Evolutionary conservation across 306 rosid species (phyloP), one percentile per base, ranked within the genome.

Genomic region (Pueraria montana): DNA sequence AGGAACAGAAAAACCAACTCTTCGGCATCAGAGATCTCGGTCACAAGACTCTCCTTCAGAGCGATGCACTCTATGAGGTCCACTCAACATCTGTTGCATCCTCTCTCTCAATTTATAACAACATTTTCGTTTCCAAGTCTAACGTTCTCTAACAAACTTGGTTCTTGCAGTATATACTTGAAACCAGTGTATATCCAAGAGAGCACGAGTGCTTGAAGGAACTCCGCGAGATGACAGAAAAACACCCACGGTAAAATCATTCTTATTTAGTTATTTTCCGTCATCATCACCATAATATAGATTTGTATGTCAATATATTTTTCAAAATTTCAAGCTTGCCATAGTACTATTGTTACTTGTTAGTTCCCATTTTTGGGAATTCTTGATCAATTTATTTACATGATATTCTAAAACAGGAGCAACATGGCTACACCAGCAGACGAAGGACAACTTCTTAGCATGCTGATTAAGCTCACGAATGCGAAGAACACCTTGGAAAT

Each of bases 21-120:
- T 4, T 72, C 0, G 81, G 77, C 62, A 92, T 86, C 90, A 95
- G 77, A 50, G 92, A 90, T 61, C 97, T 93, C 8, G 89, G 95
- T 87, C 98, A 91, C 83, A 95, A 93, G 91, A 91, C 87, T 85
- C 97, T 93, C 74, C 87, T 95, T 67, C 97, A 91, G 45, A 95
- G 97, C 50, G 97, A 95, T 86, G 97, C 91, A 81, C 97, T 95
- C 26, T 95, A 91, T 72, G 97, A 95, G 97, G 97, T 88, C 53
- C 26, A 0, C 1, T 48, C 26, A 67, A 20, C 46, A 26, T 45
- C 49, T 42, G 2, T 50, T 42, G 9, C 13, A 67, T 27, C 58
- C 36, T 32, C 21, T 14, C 45, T 34, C 18, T 27, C 21, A 30
- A 30, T 13, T 5, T 6, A 6, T 32, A 32, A 8, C 71, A 34